Evolutionary conservation across 2,329 filamentous ascomycete genomes (phyloP).

Genomic region (Fusarium illudens): DNA sequence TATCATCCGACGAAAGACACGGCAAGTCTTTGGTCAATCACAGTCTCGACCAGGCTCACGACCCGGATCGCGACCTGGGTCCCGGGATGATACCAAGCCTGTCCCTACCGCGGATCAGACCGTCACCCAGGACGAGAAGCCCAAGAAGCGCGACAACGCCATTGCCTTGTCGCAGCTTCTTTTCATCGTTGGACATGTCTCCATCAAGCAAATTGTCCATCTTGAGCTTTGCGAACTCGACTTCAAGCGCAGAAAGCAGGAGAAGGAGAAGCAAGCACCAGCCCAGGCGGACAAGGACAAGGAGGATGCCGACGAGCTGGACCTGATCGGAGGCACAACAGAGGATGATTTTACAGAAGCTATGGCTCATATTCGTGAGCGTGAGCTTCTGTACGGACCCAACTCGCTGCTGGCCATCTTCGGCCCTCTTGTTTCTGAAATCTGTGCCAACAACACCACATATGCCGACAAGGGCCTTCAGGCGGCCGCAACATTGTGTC

Average conservation of each 20-base stretch:
- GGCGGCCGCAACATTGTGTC: conserved; percentile 89
- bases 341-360: conserved; percentile 93
- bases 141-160: conserved; percentile 71
- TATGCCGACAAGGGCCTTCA: conserved; percentile 92
- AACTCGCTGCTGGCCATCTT: conserved; percentile 89
- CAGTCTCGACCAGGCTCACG: conserved; percentile 55
- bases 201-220: conserved; percentile 98
- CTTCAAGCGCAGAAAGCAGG: conserved; percentile 95
- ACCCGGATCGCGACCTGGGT: conserved; percentile 57
- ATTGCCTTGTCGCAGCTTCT: conserved; percentile 87
- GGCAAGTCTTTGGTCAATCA: conserved; percentile 72
- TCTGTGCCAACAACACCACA: conserved; percentile 92
- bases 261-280: conserved; percentile 75
- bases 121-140: conserved; percentile 50
- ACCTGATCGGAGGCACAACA: conserved; percentile 95
- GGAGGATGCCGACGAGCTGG: conserved; percentile 85
- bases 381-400: conserved; percentile 82
- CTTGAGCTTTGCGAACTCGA: conserved; percentile 97
- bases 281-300: conserved; percentile 61
- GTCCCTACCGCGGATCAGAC: conserved; percentile 45
- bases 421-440: conserved; percentile 89
- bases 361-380: conserved; percentile 83
- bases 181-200: conserved; percentile 95
- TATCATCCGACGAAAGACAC: conserved; percentile 86
- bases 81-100: conserved; percentile 54